These are phyloP conservation scores for Toxoplasma gondii DNA, from an alignment of 169 alveolate species.

Conservation along the genomic window DNA sequence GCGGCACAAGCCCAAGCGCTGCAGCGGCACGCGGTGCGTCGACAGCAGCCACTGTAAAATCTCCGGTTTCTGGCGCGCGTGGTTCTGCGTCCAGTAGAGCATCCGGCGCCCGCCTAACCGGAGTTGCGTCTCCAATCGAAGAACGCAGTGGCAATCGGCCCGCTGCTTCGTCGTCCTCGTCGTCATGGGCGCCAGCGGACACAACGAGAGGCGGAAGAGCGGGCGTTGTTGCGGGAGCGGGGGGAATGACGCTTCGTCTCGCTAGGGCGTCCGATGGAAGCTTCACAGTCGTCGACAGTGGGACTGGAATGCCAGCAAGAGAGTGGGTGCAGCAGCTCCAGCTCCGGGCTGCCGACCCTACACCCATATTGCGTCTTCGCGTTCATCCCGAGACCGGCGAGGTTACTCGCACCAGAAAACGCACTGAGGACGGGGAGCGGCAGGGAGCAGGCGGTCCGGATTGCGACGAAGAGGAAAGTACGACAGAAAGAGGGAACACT, in stretches of 20 bases:
- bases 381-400: conserved; percentile 45
- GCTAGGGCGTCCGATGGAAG: neutral
- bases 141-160: no score
- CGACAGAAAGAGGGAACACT: neutral
- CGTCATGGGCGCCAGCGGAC: neutral
- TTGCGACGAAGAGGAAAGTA: neutral
- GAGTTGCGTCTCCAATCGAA: no score
- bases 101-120: no score
- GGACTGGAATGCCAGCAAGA: neutral
- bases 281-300: neutral
- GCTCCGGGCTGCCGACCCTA: conserved; percentile 25
- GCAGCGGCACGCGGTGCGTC: no score
- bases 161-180: neutral
- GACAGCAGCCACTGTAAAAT: no score
- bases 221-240: neutral
- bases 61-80: no score
- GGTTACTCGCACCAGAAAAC: neutral
- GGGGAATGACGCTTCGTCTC: neutral
- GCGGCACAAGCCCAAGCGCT: no score
- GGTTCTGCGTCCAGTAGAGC: no score
- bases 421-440: neutral
- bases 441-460: neutral
- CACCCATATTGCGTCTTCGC: conserved; percentile 41
- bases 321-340: neutral
- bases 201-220: neutral